These are phyloP conservation scores for Escovopsis weberi DNA, from an alignment of 2,329 filamentous ascomycete genomes.

Conservation along the genomic window DNA sequence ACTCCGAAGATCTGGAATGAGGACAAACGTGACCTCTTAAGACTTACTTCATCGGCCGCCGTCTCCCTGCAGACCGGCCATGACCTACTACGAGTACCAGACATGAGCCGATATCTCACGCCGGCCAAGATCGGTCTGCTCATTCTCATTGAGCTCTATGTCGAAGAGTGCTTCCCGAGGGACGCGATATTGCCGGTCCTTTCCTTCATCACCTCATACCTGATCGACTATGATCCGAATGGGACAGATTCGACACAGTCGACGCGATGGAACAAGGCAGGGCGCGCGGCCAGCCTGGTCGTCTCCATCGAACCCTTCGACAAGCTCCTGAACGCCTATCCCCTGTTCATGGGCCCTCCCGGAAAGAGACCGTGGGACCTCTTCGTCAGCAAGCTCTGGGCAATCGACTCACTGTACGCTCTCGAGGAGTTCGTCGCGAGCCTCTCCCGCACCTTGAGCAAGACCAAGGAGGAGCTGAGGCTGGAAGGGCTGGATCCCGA, in stretches of 20 bases:
- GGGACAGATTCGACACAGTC: constrained; percentile 14
- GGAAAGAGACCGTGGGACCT: constrained; percentile 79
- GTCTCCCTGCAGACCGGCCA: neutral
- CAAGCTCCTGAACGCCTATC: constrained; percentile 36
- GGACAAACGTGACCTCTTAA: no score
- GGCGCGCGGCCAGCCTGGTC: constrained; percentile 36
- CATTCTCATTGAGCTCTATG: constrained; percentile 68
- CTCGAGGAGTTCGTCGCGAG: constrained; percentile 62
- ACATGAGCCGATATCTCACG: constrained; percentile 73
- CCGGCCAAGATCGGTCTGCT: constrained; percentile 77
- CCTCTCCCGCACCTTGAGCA: constrained; percentile 42
- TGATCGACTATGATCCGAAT: constrained; percentile 36
- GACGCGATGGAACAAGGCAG: constrained; percentile 32
- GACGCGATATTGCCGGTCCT: constrained; percentile 61
- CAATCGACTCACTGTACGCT: constrained; percentile 65
- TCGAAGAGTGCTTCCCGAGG: constrained; percentile 52
- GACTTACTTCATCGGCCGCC: no score
- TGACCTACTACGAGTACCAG: neutral
- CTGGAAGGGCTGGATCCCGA: constrained; percentile 30
- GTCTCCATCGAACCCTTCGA: constrained; percentile 45
- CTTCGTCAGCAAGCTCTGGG: constrained; percentile 71
- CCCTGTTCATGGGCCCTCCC: constrained; percentile 43
- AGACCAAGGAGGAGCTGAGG: constrained; percentile 45
- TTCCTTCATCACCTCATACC: constrained; percentile 61
- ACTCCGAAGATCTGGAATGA: no score